Evolutionary conservation across 2,329 filamentous ascomycete genomes (phyloP).

Genomic region (Talaromyces sp.): DNA sequence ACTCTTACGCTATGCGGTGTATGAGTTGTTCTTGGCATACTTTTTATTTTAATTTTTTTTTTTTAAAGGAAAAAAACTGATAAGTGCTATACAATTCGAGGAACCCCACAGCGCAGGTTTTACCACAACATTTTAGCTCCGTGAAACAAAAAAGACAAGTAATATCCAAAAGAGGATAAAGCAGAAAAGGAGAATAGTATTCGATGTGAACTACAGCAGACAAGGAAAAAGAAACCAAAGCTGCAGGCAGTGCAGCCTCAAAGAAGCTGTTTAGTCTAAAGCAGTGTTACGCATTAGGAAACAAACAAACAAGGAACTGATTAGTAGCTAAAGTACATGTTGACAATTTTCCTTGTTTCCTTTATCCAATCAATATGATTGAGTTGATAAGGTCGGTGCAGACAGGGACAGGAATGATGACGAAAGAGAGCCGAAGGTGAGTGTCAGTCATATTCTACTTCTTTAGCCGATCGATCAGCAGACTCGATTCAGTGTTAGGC

Average conservation of each 20-base stretch:
- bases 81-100: neutral
- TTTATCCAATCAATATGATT: neutral
- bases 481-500: neutral
- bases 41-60: neutral
- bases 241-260: neutral
- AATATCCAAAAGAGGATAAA: neutral
- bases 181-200: neutral
- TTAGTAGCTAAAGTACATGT: neutral
- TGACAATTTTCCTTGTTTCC: neutral
- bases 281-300: neutral
- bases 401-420: neutral
- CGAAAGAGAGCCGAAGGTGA: neutral
- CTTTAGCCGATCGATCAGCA: neutral
- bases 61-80: neutral
- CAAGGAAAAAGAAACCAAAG: neutral
- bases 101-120: neutral
- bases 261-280: neutral
- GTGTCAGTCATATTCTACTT: neutral
- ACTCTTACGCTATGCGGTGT: neutral
- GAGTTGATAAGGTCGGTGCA: neutral
- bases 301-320: neutral
- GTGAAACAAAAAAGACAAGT: neutral
- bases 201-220: neutral
- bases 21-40: neutral
- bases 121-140: neutral